Base-by-base conservation (phyloP, 768 basidiomycete genomes). In the Naganishia randhawae region DNA sequence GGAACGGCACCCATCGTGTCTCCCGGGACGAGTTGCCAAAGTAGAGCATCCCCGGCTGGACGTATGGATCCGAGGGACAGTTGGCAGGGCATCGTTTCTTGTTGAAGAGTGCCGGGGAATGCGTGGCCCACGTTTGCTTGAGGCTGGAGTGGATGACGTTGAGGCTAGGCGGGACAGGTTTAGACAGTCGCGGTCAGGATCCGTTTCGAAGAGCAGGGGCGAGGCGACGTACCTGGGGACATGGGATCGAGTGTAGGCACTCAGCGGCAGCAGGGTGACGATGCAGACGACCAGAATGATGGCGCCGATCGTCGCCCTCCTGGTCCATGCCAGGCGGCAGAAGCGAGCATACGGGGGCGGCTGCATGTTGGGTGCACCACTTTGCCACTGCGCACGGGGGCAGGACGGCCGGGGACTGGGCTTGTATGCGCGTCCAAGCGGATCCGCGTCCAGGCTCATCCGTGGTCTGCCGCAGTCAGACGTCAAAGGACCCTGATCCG, bases 1-100 rank as follows among this genome's bases (percentile, higher is more conserved):
- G 69, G 27, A 73, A 70, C n/a, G 69, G 69, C 6, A 73, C 63
- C 68, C 71, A 73, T 22, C 71, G 63, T 14, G 73, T 73, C n/a
- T 72, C 69, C 29, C 68, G 65, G 27, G 41, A 55, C 13, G 42
- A n/a, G 17, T 62, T 67, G 33, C 69, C 50, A 52, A 64, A 72
- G 37, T 65, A 48, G 19, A 73, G 41, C 66, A 73, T 72, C 17
- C 73, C 73, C 1, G 62, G 66, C 48, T 71, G 53, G n/a, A 50
- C 50, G 69, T 68, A 73, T 25, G 73, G 73, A 50, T 73, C 73
- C 11, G 53, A 37, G n/a, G 41, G 55, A 31, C 66, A 67, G 27
- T 55, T 19, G 13, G 29, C 35, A 5, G 66, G 66, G 25, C 66
- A 67, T 61, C 32, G 37, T 35, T 29, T 25, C 11, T 8, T 39